Evolutionary conservation across 208 protist genomes (phyloP), one percentile per base, ranked within the genome.

Genomic region (Crithidia fasciculata): DNA sequence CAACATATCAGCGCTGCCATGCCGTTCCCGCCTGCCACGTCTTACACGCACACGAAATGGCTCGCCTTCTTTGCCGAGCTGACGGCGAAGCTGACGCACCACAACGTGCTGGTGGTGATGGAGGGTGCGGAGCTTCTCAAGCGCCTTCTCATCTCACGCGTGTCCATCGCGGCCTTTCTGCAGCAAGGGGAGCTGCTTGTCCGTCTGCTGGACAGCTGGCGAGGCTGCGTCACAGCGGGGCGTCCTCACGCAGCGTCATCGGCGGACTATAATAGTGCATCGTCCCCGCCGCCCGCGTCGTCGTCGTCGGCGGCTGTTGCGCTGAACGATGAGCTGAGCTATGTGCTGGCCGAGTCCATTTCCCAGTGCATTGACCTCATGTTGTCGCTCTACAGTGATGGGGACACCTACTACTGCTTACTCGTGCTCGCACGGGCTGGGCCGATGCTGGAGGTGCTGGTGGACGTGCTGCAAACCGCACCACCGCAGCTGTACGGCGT

Each of bases 1-100:
- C 28, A 28, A 15, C 58, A 15, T 4, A 18, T 28, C 45, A 18
- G 12, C 43, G 43, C 73, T 49, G 36, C n/a, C 44, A 96, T 96
- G 91, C 80, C 91, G 2, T 41, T 86, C 19, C 84, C 89, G 13
- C 74, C 76, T 2, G 45, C 72, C 0, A 37, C 58, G 5, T 88
- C 86, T 10, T 94, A 90, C 62, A 91, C 89, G 37, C 85, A 87
- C 64, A 77, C 81, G 4, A 92, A 91, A 58, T 96, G 92, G 92
- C 81, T 96, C 10, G 76, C 88, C 16, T 95, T 96, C 59, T 96
- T 96, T 66, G 89, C 89, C 2, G 92, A 95, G 82, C 80, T 96
- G 37, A 92, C 86, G 2, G 89, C 89, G 8, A 93, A 95, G 75
- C 69, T 96, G 16, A 90, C 87, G 47, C 92, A 96, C 55, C 89